These are phyloP conservation scores for Cladophialophora bantiana DNA, from an alignment of 2,329 filamentous ascomycete genomes.

Conservation along the genomic window DNA sequence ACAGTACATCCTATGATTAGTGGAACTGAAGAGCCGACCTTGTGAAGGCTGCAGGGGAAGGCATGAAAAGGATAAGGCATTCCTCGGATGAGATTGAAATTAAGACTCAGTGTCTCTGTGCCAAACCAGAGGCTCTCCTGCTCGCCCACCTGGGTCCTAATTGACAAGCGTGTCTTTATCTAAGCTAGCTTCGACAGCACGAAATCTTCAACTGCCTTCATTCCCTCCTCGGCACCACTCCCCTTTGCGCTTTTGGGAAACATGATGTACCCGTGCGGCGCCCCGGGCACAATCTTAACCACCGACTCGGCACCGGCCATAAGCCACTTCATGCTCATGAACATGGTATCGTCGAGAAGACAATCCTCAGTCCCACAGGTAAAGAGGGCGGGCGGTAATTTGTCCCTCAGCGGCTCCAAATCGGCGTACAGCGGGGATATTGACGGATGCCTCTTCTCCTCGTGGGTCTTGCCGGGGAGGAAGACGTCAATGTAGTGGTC, in stretches of 20 bases:
- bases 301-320: slow-evolving; percentile 59
- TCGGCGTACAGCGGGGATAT: slow-evolving; percentile 62
- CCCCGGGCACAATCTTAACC: slow-evolving; percentile 61
- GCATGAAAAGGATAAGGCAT: neutral
- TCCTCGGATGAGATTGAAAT: neutral
- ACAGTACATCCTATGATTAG: neutral
- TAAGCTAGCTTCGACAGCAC: slow-evolving; percentile 28
- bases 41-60: neutral
- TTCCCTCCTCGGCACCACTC: slow-evolving; percentile 35
- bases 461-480: slow-evolving; percentile 52
- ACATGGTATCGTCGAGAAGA: slow-evolving; percentile 59
- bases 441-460: slow-evolving; percentile 53
- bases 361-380: slow-evolving; percentile 63
- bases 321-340: slow-evolving; percentile 63
- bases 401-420: slow-evolving; percentile 42
- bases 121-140: neutral
- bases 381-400: slow-evolving; percentile 62
- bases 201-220: slow-evolving; percentile 37
- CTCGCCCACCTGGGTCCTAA: slow-evolving; percentile 62
- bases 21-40: neutral
- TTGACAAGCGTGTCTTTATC: slow-evolving; percentile 52
- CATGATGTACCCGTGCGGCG: slow-evolving; percentile 57
- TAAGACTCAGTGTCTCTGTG: neutral
- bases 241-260: slow-evolving; percentile 36
- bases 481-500: slow-evolving; percentile 56